These are phyloP conservation scores for Pythium sukuiense DNA, from an alignment of 352 stramenopile species.

Conservation along the genomic window DNA sequence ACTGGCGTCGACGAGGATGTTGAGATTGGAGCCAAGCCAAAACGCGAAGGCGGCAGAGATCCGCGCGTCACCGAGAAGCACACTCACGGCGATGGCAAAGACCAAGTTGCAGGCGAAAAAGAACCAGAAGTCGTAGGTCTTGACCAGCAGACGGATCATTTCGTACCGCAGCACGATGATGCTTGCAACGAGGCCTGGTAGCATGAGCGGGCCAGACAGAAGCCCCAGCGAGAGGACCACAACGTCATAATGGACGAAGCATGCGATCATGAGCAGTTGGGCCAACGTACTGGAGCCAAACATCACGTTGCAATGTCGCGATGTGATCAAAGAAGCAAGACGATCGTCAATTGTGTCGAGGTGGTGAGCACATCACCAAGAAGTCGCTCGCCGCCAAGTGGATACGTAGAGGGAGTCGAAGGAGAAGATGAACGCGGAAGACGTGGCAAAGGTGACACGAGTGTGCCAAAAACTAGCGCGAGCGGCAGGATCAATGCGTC, in stretches of 20 bases:
- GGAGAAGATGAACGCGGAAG: neutral
- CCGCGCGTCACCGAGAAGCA: neutral
- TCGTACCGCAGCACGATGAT: neutral
- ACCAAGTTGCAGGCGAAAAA: neutral
- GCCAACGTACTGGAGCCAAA: too few species aligned
- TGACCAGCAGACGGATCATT: neutral
- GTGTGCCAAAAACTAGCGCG: too few species aligned
- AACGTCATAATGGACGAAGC: too few species aligned
- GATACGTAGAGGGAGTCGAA: constrained; percentile 27
- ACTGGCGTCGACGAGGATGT: neutral
- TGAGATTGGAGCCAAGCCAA: neutral
- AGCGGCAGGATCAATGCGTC: too few species aligned
- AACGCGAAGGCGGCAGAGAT: too few species aligned
- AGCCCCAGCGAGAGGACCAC: too few species aligned
- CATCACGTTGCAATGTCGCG: too few species aligned
- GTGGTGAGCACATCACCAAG: neutral
- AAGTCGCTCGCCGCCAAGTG: constrained; percentile 15
- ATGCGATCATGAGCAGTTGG: neutral
- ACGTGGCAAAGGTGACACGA: neutral
- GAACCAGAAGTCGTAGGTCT: neutral
- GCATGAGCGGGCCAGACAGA: too few species aligned
- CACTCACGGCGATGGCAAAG: neutral
- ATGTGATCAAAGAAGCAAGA: too few species aligned
- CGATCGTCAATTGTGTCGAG: too few species aligned
- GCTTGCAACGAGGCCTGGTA: neutral